Evolutionary conservation across 257 asterid species (phyloP).

Genomic region (Solanum sejunctum): DNA sequence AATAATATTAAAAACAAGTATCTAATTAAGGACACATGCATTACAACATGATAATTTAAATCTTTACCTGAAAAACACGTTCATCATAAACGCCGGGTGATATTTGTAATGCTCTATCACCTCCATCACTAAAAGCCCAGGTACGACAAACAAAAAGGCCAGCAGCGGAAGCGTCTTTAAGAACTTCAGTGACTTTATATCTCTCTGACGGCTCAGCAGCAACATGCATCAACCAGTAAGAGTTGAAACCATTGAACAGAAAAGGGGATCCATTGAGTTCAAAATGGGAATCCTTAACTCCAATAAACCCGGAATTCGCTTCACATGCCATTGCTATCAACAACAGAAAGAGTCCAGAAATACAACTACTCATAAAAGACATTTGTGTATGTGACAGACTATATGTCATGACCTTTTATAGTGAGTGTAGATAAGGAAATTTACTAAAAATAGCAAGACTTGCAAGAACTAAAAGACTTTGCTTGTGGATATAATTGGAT

Average conservation of each 20-base stretch:
- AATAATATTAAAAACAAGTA: too few species aligned
- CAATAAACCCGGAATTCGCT: neutral
- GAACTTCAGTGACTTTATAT: neutral
- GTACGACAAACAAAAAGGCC: neutral
- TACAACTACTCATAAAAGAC: neutral
- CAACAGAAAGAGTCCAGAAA: neutral
- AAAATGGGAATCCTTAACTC: neutral
- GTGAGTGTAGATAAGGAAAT: neutral
- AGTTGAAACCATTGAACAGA: neutral
- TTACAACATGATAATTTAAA: too few species aligned
- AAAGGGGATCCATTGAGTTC: neutral
- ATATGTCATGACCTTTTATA: neutral
- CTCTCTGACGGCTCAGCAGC: neutral
- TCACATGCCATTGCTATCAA: neutral
- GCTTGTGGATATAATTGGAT: neutral
- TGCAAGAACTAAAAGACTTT: neutral
- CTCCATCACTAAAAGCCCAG: constrained; percentile 1
- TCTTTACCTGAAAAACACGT: neutral
- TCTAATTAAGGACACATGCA: too few species aligned
- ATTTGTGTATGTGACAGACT: neutral
- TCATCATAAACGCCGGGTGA: neutral
- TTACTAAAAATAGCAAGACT: neutral
- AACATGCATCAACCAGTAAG: constrained; percentile 2
- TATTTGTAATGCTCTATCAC: neutral
- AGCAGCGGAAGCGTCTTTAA: neutral